A percentile compares a stretch with the other conserved stretches of the same genome.
These are phyloP conservation scores for Dianthus caryophyllus DNA, from an alignment of 148 eudicot genomes.

Conservation along the genomic window DNA sequence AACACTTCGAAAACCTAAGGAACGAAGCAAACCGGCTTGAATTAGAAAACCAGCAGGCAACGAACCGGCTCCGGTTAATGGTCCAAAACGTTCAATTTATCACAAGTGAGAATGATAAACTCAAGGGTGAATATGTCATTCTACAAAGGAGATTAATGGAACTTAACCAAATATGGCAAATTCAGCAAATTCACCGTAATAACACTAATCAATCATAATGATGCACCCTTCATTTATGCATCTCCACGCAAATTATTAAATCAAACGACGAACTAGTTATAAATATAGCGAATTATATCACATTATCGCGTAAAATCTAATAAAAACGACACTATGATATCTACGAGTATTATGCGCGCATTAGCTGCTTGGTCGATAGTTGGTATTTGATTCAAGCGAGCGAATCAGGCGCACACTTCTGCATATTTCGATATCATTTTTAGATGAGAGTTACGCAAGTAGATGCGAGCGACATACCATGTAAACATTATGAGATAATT, in stretches of 20 bases:
- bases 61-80: conserved; percentile 34
- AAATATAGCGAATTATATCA: background rate
- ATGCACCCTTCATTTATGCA: background rate
- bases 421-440: no score
- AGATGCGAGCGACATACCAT: no score
- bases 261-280: conserved; percentile 3
- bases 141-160: conserved; percentile 38
- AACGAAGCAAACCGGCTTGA: conserved; percentile 31
- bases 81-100: conserved; percentile 26
- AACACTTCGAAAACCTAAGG: conserved; percentile 43
- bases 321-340: no score
- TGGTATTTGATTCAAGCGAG: no score
- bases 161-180: conserved; percentile 29
- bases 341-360: no score
- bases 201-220: conserved; percentile 12
- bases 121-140: conserved; percentile 29
- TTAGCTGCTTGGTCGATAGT: no score
- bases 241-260: conserved; percentile 17
- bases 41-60: conserved; percentile 32
- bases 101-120: conserved; percentile 34
- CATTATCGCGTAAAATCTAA: no score
- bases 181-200: conserved; percentile 35
- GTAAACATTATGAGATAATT: no score
- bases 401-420: no score
- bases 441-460: no score